These are phyloP conservation scores for Psidium guajava DNA, from an alignment of 345 rosid species.

Conservation along the genomic window DNA sequence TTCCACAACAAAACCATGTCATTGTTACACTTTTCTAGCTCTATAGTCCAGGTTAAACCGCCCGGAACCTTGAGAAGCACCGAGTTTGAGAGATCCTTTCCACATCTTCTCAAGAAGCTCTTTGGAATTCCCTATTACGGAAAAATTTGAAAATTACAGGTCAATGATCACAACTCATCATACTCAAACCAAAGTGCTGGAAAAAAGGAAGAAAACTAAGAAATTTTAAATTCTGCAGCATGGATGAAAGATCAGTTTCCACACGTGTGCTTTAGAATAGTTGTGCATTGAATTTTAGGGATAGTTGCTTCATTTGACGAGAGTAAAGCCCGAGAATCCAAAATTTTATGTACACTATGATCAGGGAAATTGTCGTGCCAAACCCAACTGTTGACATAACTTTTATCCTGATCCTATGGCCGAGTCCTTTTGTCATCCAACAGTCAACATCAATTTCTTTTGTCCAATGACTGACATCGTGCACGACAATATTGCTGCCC, in stretches of 20 bases:
- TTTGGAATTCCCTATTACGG: not conserved
- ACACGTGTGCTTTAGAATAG: not conserved
- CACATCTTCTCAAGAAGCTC: not conserved
- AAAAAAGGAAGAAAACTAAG: not conserved
- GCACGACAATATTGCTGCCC: too few species aligned
- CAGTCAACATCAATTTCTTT: too few species aligned
- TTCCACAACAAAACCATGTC: not conserved
- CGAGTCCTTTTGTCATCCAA: too few species aligned
- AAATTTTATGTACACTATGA: too few species aligned
- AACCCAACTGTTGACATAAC: too few species aligned
- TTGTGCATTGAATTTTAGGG: not conserved
- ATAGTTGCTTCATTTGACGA: not conserved
- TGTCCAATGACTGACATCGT: too few species aligned
- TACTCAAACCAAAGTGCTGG: not conserved
- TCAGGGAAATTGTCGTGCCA: too few species aligned
- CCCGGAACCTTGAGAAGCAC: not conserved
- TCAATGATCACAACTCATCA: not conserved
- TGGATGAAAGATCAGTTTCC: not conserved
- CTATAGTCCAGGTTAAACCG: not conserved
- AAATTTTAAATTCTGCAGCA: not conserved
- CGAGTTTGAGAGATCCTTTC: not conserved
- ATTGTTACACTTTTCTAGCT: not conserved
- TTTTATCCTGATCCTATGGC: not conserved
- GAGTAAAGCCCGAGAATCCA: not conserved
- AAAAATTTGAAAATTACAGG: not conserved